These are phyloP conservation scores for Talaromyces sp. DNA, from an alignment of 2,329 filamentous ascomycete species.

Conservation along the genomic window DNA sequence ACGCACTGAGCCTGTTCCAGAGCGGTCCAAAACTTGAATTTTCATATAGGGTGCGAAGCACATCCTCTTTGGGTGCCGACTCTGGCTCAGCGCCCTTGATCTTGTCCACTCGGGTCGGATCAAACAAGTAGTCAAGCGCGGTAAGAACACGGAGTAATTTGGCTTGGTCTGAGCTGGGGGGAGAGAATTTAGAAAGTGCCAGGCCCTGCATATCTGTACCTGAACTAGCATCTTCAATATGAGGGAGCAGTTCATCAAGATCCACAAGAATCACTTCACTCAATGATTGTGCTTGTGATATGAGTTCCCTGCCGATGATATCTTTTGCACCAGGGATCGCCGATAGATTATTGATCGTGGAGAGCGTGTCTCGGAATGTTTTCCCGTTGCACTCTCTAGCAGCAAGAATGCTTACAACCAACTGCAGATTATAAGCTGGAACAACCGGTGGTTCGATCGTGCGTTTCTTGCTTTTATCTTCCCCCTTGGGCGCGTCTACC, in stretches of 20 bases:
- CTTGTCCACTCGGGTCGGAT: slow-evolving; percentile 62
- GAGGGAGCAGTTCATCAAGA: slow-evolving; percentile 74
- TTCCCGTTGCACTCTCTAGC: slow-evolving; percentile 95
- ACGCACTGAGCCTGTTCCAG: slow-evolving; percentile 88
- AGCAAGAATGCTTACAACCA: slow-evolving; percentile 95
- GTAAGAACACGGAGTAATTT: slow-evolving; percentile 90
- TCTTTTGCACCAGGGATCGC: slow-evolving; percentile 85
- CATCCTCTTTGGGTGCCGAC: slow-evolving; percentile 68
- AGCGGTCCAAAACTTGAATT: slow-evolving; percentile 83
- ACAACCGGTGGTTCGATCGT: slow-evolving; percentile 75
- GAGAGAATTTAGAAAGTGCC: slow-evolving; percentile 90
- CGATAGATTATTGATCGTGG: slow-evolving; percentile 97
- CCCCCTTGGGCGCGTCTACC: slow-evolving; percentile 39
- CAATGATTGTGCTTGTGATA: slow-evolving; percentile 76
- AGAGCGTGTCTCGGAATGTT: slow-evolving; percentile 95
- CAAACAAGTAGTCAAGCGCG: slow-evolving; percentile 92
- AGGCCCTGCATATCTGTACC: slow-evolving; percentile 94
- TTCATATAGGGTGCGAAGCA: slow-evolving; percentile 83
- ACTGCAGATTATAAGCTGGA: slow-evolving; percentile 78
- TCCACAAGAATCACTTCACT: slow-evolving; percentile 81
- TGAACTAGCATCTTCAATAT: slow-evolving; percentile 79
- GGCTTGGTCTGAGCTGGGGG: slow-evolving; percentile 91
- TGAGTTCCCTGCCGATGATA: slow-evolving; percentile 87
- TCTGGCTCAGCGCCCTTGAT: slow-evolving; percentile 50
- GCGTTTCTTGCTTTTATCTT: slow-evolving; percentile 53